Percentiles rank a stretch among this genome's conserved stretches.
Evolutionary conservation across 73 alveolate species (phyloP).

Genomic region (Tetrahymena borealis): DNA sequence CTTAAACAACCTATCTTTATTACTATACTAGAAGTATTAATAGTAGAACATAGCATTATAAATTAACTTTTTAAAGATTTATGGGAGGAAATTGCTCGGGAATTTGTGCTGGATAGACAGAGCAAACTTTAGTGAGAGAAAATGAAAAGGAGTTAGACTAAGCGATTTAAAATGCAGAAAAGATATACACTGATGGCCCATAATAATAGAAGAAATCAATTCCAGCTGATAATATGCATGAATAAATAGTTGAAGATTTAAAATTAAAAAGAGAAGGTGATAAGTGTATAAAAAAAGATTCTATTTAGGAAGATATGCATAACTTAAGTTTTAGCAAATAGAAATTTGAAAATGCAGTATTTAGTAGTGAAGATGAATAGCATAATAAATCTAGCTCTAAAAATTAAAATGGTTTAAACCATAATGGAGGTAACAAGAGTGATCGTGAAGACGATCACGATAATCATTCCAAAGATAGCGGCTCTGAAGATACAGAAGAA

Average conservation of each 20-base stretch:
- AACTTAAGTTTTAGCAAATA: not conserved
- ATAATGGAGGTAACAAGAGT: not conserved
- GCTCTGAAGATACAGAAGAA: not conserved
- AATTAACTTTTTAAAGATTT: not conserved
- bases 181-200: not conserved
- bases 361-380: not conserved
- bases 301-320: not conserved
- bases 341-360: not conserved
- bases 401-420: not conserved
- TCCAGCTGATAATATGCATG: not conserved
- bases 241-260: not conserved
- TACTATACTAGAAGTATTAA: no score
- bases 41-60: no score
- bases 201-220: not conserved
- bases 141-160: not conserved
- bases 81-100: not conserved
- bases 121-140: not conserved
- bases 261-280: not conserved
- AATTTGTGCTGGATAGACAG: not conserved
- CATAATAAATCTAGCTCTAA: not conserved
- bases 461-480: not conserved
- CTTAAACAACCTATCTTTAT: no score
- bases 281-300: not conserved
- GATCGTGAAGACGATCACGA: not conserved
- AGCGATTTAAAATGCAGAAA: not conserved